Evolutionary conservation across 164 flowering plant genomes (phyloP).

Genomic region (Annona squamosa): DNA sequence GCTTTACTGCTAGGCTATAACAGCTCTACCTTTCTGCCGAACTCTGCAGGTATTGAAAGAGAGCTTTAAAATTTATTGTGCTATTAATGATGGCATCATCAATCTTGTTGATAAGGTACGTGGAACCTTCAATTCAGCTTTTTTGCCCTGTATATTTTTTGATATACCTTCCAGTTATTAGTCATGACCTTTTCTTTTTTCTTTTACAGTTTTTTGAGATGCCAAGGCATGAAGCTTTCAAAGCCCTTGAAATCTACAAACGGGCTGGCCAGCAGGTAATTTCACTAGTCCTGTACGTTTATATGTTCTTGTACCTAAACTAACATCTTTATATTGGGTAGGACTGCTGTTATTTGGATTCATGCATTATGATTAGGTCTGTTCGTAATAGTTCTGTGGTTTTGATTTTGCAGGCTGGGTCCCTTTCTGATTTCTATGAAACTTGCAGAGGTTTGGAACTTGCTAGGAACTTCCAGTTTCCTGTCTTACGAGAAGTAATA

Average conservation of each 20-base stretch:
- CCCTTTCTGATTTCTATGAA: constrained; percentile 92
- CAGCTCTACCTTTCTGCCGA: not conserved
- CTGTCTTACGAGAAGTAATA: constrained; percentile 81
- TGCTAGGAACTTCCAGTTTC: constrained; percentile 98
- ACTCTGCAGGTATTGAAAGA: constrained; percentile 86
- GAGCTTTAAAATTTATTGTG: constrained; percentile 96
- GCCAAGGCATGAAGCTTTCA: constrained; percentile 98
- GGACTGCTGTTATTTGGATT: not conserved
- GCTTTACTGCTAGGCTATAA: constrained; percentile 1
- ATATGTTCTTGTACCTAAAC: not conserved
- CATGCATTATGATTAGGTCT: not conserved
- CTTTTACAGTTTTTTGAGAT: constrained; percentile 90
- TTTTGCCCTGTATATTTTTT: not conserved
- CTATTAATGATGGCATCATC: constrained; percentile 94
- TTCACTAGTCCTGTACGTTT: not conserved
- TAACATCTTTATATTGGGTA: not conserved
- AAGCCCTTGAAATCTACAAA: constrained; percentile 89
- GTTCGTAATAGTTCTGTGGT: constrained; percentile 8
- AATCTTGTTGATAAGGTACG: constrained; percentile 96
- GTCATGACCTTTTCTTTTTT: constrained; percentile 7
- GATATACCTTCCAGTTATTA: not conserved
- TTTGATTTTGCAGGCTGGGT: constrained; percentile 57
- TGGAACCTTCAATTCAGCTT: not conserved
- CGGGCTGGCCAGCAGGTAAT: constrained; percentile 96
- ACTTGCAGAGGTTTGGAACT: constrained; percentile 91